Evolutionary conservation across 352 stramenopile species (phyloP), one percentile per base, ranked within the genome.

Genomic region (Phytophthora podocarpi): DNA sequence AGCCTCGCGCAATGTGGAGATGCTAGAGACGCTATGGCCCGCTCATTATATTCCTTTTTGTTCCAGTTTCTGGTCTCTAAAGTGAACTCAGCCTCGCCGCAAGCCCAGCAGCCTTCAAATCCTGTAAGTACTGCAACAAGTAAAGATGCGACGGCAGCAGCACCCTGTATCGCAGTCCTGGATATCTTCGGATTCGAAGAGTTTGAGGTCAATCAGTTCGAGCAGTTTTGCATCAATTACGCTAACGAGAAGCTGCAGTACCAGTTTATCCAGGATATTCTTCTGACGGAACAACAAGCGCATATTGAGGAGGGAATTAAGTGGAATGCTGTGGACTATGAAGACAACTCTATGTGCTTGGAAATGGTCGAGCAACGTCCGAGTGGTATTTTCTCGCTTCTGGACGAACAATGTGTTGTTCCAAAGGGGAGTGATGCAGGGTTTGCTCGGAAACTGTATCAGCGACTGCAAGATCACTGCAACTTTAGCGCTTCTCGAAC

Each of bases 101-200:
- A 67, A 48, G 35, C 57, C 55, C 41, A 65, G 23, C 39, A 40
- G 52, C 16, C 46, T 12, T 32, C 50, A 1, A 48, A 24, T 31
- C 9, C 58, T 47, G 30, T 32, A 47, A 48, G 20, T 31, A 63
- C 57, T 66, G 5, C 46, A 26, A 31, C 26, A 57, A 60, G 46
- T 30, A 71, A 46, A 15, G 55, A 67, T 20, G 50, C 65, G 13
- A 49, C 64, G 23, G 23, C 35, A 37, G 20, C 26, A 21, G 23
- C 51, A 15, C 71, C 70, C 0, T 93, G 76, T 18, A 96, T 97
- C 37, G 87, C 87, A 3, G 76, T 97, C 11, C 60, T 97, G 21
- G 90, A 97, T 68, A 96, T 97, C 30, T 97, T 97, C 36, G 90
- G 90, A 4, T 97, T 97, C 57, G 90, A 97, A 67, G 82, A 88